Evolutionary conservation across 2,329 filamentous ascomycete genomes (phyloP), one percentile per base, ranked within the genome.

Genomic region (Dendryphion nanum): DNA sequence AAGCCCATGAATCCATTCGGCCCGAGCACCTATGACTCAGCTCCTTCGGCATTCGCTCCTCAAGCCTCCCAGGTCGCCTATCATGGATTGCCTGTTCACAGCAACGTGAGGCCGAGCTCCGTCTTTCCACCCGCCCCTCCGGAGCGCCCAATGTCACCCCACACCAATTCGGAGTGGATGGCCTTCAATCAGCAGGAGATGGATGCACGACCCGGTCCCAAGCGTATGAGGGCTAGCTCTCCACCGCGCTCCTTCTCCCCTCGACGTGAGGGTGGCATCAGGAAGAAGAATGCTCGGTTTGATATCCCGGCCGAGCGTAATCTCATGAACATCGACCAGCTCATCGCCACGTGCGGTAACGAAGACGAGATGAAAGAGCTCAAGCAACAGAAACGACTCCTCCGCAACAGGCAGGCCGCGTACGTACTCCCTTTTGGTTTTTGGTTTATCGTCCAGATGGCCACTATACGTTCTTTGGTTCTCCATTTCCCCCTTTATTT

Each of bases 201-300:
- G 66, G 68, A 74, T 61, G 54, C 66, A 48, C 64, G 65, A 18
- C 69, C 69, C 17, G 55, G 71, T 31, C 72, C 60, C 60, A 78
- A 70, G 66, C 76, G 59, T 58, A 82, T 85, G 75, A 76, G 76
- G 47, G 78, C 81, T 29, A 79, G 79, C 61, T 90, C 86, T 18
- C 74, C 78, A 38, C 78, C 85, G 66, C 80, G 82, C 61, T 85
- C 79, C 53, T 85, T 86, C 71, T 89, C 89, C 45, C 84, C 90
- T 39, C 71, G 80, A 37, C 79, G 87, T 53, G 82, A 88, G 40
- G 89, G 94, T 54, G 89, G 93, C 45, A 94, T 97, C 67, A 82
- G 93, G 59, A 98, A 98, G 82, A 97, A 97, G 85, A 98, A 97
- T 61, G 89, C 90, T 50, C 86, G 91, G 52, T 96, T 97, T 68